A percentile compares a stretch with the other conserved stretches of the same genome.
These are phyloP conservation scores for Tolypocladium album DNA, from an alignment of 2,329 filamentous ascomycete genomes.

Conservation along the genomic window DNA sequence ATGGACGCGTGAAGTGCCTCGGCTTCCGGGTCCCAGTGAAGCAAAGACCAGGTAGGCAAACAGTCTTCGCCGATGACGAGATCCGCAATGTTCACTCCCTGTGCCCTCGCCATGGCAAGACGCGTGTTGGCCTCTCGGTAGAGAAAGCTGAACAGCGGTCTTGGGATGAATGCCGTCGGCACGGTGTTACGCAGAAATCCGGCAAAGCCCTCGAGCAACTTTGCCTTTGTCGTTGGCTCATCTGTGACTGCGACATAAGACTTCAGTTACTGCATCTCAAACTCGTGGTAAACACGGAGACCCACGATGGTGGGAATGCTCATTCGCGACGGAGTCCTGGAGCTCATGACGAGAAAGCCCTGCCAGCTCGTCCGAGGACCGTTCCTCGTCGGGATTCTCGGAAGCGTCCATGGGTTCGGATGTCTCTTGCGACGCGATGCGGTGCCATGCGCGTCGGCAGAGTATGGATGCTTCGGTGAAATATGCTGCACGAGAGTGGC, in stretches of 20 bases:
- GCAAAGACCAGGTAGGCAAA: slow-evolving; percentile 15
- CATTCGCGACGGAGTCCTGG: background rate
- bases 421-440: background rate
- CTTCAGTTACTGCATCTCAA: background rate
- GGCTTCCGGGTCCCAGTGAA: slow-evolving; percentile 12
- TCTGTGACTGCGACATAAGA: background rate
- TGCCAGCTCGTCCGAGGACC: background rate
- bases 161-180: slow-evolving; percentile 11
- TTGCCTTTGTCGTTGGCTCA: background rate
- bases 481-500: background rate
- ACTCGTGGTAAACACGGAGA: background rate
- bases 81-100: slow-evolving; percentile 6
- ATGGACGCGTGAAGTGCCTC: slow-evolving; percentile 14
- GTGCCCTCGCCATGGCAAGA: slow-evolving; percentile 10
- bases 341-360: background rate
- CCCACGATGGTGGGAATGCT: background rate
- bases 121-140: slow-evolving; percentile 11
- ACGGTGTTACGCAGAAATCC: slow-evolving; percentile 8
- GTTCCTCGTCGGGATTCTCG: background rate
- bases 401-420: background rate
- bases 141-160: slow-evolving; percentile 10
- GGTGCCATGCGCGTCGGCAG: background rate
- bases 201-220: background rate
- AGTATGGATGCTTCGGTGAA: background rate
- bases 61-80: slow-evolving; percentile 17